Evolutionary conservation across 441 rosid species (phyloP), one percentile per base, ranked within the genome.

Genomic region (Dalechampia spathulata): DNA sequence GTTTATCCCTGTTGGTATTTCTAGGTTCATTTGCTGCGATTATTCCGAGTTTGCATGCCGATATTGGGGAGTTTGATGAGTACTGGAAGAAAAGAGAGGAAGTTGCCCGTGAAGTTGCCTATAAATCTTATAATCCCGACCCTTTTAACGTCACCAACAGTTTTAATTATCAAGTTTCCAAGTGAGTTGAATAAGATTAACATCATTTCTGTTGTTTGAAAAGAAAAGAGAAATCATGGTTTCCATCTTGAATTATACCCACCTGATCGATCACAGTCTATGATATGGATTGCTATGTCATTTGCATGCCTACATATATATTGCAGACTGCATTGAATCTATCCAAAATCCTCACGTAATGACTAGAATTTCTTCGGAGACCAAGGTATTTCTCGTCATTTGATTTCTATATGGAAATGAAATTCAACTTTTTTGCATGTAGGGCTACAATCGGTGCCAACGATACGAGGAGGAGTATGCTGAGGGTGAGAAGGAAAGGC

Each of bases 141-240:
- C 87, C 87, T 6, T 42, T 52, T 25, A 58, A 61, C n/a, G 81
- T 79, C 61, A 77, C 80, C 52, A 11, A 66, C 3, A 56, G 58
- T 25, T 43, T 81, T 15, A 81, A 81, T 36, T 2, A 25, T 1
- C 57, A 67, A 41, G 75, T 74, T 30, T 11, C 50, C 58, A 48
- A 45, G 90, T 83, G 32, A 30, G 78, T 52, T 43, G 2, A 28
- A n/a, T n/a, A n/a, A n/a, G n/a, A n/a, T n/a, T n/a, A n/a, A n/a
- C n/a, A n/a, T n/a, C n/a, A n/a, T n/a, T n/a, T n/a, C n/a, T n/a
- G n/a, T n/a, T n/a, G n/a, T n/a, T n/a, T n/a, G n/a, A n/a, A n/a
- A n/a, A n/a, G n/a, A n/a, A n/a, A n/a, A n/a, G n/a, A n/a, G n/a
- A n/a, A n/a, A n/a, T n/a, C n/a, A n/a, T n/a, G n/a, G n/a, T n/a